Percentiles rank a stretch among this genome's conserved stretches.
Conservation (phyloP, 306 rosid genomes). For the Trifolium subterraneum region DNA sequence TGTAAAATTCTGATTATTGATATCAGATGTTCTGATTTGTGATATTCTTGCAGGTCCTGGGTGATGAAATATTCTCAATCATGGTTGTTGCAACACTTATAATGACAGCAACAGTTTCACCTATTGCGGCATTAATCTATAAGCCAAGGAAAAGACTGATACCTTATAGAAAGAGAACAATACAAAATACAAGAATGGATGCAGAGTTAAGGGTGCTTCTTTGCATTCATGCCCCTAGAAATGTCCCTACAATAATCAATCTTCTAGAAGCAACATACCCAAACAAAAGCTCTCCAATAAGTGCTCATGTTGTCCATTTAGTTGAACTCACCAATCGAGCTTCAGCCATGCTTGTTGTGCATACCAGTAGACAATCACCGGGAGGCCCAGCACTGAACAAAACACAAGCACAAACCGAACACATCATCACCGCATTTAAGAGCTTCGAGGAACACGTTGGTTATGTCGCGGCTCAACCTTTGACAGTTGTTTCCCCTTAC, state of each 20-base stretch:
- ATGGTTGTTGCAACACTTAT: slow-evolving; percentile 66
- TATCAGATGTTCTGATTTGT: neutral
- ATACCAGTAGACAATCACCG: slow-evolving; percentile 55
- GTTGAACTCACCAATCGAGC: slow-evolving; percentile 90
- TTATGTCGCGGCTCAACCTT: slow-evolving; percentile 60
- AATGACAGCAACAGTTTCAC: slow-evolving; percentile 75
- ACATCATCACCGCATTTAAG: slow-evolving; percentile 69
- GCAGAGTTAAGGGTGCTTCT: slow-evolving; percentile 65
- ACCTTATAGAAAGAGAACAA: slow-evolving; percentile 68
- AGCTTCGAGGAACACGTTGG: slow-evolving; percentile 70
- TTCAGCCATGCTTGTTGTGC: slow-evolving; percentile 88
- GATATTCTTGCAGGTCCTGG: slow-evolving; percentile 59
- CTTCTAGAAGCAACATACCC: slow-evolving; percentile 85
- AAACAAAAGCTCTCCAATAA: slow-evolving; percentile 67
- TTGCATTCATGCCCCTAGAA: slow-evolving; percentile 74
- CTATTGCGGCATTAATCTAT: slow-evolving; percentile 62
- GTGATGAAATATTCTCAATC: slow-evolving; percentile 61
- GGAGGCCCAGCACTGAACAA: slow-evolving; percentile 66
- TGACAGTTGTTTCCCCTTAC: slow-evolving; percentile 76
- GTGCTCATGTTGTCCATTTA: slow-evolving; percentile 66
- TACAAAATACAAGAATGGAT: slow-evolving; percentile 65
- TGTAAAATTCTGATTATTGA: neutral
- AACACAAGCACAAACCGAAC: slow-evolving; percentile 82
- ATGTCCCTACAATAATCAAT: slow-evolving; percentile 81
- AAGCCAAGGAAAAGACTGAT: slow-evolving; percentile 64